A percentile compares a stretch with the other conserved stretches of the same genome.
phyloP scores from a whole-genome alignment of 805 yeast genomes.

The Saturnispora halmiae region DNA sequence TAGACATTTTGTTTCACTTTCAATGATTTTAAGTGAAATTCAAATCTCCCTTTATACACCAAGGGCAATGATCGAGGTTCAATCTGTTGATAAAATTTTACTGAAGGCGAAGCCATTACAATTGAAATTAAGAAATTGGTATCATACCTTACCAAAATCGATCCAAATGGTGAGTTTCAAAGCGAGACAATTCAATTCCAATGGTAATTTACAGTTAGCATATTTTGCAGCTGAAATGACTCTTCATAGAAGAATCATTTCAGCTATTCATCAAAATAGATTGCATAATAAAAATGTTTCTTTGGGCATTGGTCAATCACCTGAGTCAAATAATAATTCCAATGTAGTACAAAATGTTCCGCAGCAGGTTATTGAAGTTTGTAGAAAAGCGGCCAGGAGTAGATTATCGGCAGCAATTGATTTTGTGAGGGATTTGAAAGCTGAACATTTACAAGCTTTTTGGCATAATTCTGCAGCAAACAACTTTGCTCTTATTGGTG shows the following conservation, averaged over 20 bases:
- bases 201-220: constrained; percentile 72
- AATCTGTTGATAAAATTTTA: constrained; percentile 58
- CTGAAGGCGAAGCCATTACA: constrained; percentile 76
- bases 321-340: not conserved
- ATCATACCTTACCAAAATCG: constrained; percentile 57
- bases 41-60: constrained; percentile 64
- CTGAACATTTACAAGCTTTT: constrained; percentile 78
- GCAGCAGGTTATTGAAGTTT: constrained; percentile 50
- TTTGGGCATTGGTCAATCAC: not conserved
- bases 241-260: constrained; percentile 67
- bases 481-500: constrained; percentile 74
- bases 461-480: constrained; percentile 82
- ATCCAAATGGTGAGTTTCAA: constrained; percentile 54
- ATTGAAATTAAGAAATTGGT: constrained; percentile 63
- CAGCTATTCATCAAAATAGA: constrained; percentile 33
- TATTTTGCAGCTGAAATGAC: constrained; percentile 88
- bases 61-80: constrained; percentile 47
- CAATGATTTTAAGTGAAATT: constrained; percentile 63
- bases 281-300: not conserved
- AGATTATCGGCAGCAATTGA: constrained; percentile 76
- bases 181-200: constrained; percentile 57
- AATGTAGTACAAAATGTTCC: constrained; percentile 27
- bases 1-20: constrained; percentile 55
- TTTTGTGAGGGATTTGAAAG: constrained; percentile 62
- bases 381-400: constrained; percentile 79